Percentiles rank a stretch among this genome's conserved stretches.
These are phyloP conservation scores for Besnoitia besnoiti DNA, from an alignment of 169 alveolate species.

Conservation along the genomic window DNA sequence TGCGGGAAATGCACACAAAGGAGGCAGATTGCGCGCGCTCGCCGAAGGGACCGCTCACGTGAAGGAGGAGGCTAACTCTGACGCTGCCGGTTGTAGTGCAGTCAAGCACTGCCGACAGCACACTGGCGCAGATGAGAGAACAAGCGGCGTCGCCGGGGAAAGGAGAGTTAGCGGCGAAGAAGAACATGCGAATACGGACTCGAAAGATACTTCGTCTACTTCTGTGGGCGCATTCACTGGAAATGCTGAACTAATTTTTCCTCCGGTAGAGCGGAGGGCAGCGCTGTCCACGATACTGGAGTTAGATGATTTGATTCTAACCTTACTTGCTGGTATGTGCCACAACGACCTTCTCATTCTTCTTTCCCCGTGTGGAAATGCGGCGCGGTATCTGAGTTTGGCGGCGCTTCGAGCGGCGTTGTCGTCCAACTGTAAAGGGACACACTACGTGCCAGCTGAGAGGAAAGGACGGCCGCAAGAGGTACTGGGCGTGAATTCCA, in stretches of 20 bases:
- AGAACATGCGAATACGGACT: not conserved
- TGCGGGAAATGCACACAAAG: too few species aligned
- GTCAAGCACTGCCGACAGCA: too few species aligned
- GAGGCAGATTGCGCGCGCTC: too few species aligned
- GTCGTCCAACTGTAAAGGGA: not conserved
- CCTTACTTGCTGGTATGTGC: slow-evolving; percentile 19
- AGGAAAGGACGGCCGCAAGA: not conserved
- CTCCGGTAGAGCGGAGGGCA: not conserved
- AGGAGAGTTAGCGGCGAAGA: not conserved
- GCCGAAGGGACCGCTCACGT: too few species aligned
- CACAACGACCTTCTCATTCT: slow-evolving; percentile 55
- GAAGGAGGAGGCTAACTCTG: too few species aligned
- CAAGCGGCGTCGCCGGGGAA: not conserved
- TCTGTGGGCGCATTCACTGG: not conserved
- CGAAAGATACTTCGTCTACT: not conserved
- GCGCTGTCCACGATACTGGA: slow-evolving; percentile 13
- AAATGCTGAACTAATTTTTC: not conserved
- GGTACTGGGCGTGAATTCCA: not conserved
- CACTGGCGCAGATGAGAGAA: too few species aligned
- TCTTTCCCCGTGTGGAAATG: slow-evolving; percentile 63
- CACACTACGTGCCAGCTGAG: not conserved
- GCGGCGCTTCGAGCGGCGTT: slow-evolving; percentile 19
- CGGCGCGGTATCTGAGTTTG: slow-evolving; percentile 42
- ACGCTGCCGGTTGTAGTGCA: too few species aligned
- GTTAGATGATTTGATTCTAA: slow-evolving; percentile 36